Evolutionary conservation across 2,329 filamentous ascomycete species (phyloP), one percentile per base, ranked within the genome.

Genomic region (Didymella sp.): DNA sequence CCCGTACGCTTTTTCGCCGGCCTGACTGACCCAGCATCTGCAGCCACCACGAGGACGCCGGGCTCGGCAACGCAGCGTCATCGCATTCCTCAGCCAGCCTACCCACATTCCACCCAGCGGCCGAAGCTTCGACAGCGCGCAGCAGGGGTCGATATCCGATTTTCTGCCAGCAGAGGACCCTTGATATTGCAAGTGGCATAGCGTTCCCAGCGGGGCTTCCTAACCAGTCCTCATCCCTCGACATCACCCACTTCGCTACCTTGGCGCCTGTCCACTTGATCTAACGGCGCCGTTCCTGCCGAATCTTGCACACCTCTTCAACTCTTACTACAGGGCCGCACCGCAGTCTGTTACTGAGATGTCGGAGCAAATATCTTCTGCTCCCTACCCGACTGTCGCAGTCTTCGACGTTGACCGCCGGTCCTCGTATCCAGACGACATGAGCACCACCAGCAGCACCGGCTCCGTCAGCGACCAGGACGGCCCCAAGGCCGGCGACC

Each of bases 361-460:
- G 64, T 66, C 63, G 49, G 57, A 48, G 40, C 58, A 63, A 43
- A 61, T 62, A 41, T 60, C 60, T 49, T 62, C 69, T 53, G 59
- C 63, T 22, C 66, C 70, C 47, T 70, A 72, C 54, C 72, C 73
- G 51, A 46, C 64, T 47, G 62, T 66, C 38, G 54, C 58, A 54
- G 64, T 67, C 47, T 60, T 58, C 59, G 48, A 57, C 54, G 54
- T 52, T 47, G 54, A 57, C 38, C 54, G 54, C 38, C 54, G 54
- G 48, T 57, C 52, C 33, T 72, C 69, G 30, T 73, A 72, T 51
- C 63, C 68, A 55, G 73, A 75, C 70, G 67, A 73, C 66, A 76
- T 75, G 73, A 73, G 70, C 58, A 71, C 73, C 21, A 67, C 70
- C 48, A 74, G 72, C 47, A 82, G 80, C 22, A 79, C 78, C 22